A percentile compares a stretch with the other conserved stretches of the same genome.
These are phyloP conservation scores for Lagerstroemia speciosa DNA, from an alignment of 345 rosid genomes.

Conservation along the genomic window DNA sequence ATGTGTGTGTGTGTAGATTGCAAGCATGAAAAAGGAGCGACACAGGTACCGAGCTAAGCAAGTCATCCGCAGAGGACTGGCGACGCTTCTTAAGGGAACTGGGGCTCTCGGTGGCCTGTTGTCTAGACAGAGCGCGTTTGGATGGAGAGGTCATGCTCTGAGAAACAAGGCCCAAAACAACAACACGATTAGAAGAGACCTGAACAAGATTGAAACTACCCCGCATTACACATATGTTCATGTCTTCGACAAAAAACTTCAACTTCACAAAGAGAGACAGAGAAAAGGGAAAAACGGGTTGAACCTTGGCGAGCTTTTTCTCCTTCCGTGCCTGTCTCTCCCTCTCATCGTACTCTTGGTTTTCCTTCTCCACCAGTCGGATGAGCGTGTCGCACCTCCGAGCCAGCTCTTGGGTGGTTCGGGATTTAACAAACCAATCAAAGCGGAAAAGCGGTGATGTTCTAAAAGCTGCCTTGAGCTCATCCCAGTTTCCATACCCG, in stretches of 20 bases:
- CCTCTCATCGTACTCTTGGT: conserved; percentile 90
- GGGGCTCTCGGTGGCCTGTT: conserved; percentile 49
- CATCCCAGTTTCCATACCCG: conserved; percentile 99
- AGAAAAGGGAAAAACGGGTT: neutral
- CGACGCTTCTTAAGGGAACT: conserved; percentile 57
- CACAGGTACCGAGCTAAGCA: conserved; percentile 36
- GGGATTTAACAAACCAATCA: conserved; percentile 99
- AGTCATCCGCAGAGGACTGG: conserved; percentile 82
- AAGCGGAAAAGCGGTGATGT: conserved; percentile 76
- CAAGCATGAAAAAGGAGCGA: neutral
- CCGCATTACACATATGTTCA: neutral
- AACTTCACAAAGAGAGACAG: neutral
- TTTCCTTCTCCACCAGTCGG: conserved; percentile 95
- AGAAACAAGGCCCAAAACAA: conserved; percentile 7
- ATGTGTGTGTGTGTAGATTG: too few species aligned
- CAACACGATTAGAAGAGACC: conserved; percentile 4
- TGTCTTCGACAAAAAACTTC: neutral
- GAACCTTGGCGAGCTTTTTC: conserved; percentile 94
- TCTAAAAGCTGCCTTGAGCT: conserved; percentile 81
- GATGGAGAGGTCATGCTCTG: conserved; percentile 74
- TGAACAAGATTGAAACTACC: conserved; percentile 4
- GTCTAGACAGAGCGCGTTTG: conserved; percentile 55
- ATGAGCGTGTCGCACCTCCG: conserved; percentile 95
- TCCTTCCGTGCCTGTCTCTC: conserved; percentile 97
- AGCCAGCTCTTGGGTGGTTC: conserved; percentile 87